These are phyloP conservation scores for Gonium pectorale DNA, from an alignment of 139 green algal species.

Conservation along the genomic window DNA sequence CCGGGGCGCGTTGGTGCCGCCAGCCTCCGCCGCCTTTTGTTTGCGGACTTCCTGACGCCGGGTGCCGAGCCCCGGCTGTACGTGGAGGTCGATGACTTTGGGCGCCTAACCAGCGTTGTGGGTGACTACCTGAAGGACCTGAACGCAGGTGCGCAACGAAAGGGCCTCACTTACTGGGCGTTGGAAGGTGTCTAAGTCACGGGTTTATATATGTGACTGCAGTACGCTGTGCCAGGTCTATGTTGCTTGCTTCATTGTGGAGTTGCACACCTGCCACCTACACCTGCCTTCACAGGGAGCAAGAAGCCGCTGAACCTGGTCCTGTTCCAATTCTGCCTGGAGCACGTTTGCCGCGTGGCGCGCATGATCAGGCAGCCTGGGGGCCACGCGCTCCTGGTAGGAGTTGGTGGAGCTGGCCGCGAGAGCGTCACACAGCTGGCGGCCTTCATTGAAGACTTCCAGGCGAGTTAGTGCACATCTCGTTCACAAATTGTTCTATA, in stretches of 20 bases:
- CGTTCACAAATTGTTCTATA: background rate
- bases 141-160: slow-evolving; percentile 24
- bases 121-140: slow-evolving; percentile 68
- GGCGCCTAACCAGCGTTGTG: slow-evolving; percentile 53
- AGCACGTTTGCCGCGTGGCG: slow-evolving; percentile 77
- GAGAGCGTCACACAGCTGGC: slow-evolving; percentile 77
- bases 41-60: slow-evolving; percentile 81
- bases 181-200: too few relatives aligned
- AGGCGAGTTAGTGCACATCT: slow-evolving; percentile 58
- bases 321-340: slow-evolving; percentile 80
- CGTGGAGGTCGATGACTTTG: slow-evolving; percentile 45
- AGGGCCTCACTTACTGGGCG: too few relatives aligned
- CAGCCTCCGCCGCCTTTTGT: slow-evolving; percentile 69
- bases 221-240: too few relatives aligned
- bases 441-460: slow-evolving; percentile 73
- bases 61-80: slow-evolving; percentile 52
- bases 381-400: slow-evolving; percentile 78
- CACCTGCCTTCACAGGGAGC: slow-evolving; percentile 44
- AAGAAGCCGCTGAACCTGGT: slow-evolving; percentile 81
- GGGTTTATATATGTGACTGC: too few relatives aligned
- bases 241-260: too few relatives aligned
- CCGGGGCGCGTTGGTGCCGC: background rate
- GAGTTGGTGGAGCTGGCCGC: slow-evolving; percentile 73
- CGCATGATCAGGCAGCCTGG: slow-evolving; percentile 75
- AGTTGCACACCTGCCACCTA: too few relatives aligned